These are phyloP conservation scores for Podospora anserina DNA, from an alignment of 495 filamentous ascomycete species.

Conservation along the genomic window DNA sequence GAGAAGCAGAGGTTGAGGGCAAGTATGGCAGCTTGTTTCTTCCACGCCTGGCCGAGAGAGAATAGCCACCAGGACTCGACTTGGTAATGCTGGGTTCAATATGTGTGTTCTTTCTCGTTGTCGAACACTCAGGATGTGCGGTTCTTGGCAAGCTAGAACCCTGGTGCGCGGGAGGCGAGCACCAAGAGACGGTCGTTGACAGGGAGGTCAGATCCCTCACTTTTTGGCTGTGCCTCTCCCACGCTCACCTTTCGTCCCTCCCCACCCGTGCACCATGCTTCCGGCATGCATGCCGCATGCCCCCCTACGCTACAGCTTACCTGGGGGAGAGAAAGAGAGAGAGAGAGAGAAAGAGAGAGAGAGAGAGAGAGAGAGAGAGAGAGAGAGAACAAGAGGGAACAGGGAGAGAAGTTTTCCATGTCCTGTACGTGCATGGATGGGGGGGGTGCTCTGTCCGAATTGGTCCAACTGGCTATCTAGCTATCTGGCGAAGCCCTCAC, in stretches of 20 bases:
- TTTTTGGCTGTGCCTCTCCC: constrained; percentile 10
- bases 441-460: neutral
- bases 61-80: neutral
- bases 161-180: neutral
- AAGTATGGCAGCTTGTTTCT: neutral
- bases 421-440: neutral
- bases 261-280: constrained; percentile 23
- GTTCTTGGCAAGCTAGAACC: neutral
- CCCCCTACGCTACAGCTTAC: constrained; percentile 10
- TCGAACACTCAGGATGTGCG: neutral
- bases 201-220: neutral
- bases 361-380: neutral
- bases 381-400: no score
- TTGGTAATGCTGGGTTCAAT: neutral
- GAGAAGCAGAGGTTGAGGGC: neutral
- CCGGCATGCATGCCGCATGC: constrained; percentile 29
- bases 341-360: no score
- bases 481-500: neutral
- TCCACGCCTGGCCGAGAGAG: neutral
- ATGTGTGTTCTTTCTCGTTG: neutral
- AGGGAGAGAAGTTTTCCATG: neutral
- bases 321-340: neutral
- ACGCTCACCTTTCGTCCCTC: constrained; percentile 1
- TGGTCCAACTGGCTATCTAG: neutral
- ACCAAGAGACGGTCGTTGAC: neutral